Evolutionary conservation across 73 alveolate species (phyloP).

Genomic region (Urostyla sp.): DNA sequence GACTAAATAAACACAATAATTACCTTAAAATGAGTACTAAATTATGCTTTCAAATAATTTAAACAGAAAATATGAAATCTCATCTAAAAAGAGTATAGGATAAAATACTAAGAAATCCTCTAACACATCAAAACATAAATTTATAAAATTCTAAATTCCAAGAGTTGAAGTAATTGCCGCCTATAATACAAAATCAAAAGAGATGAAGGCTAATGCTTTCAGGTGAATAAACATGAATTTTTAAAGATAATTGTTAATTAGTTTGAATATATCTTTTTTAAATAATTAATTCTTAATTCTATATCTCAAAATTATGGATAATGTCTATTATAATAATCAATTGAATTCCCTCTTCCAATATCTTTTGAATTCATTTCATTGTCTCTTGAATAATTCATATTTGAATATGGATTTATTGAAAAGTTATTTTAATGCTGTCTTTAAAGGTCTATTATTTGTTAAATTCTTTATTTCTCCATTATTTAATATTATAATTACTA

Average conservation of each 20-base stretch:
- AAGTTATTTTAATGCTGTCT: not conserved
- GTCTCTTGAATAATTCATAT: not conserved
- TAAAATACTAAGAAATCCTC: too few relatives aligned
- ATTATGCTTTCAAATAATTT: too few relatives aligned
- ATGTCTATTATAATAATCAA: conserved; percentile 5
- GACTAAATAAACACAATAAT: too few relatives aligned
- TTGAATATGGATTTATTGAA: not conserved
- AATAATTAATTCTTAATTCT: too few relatives aligned
- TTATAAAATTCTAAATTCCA: not conserved
- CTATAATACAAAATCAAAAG: too few relatives aligned
- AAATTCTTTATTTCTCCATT: not conserved
- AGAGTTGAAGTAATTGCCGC: too few relatives aligned
- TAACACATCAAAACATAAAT: not conserved
- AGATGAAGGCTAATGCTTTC: too few relatives aligned
- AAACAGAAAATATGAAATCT: too few relatives aligned
- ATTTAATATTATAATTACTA: not conserved
- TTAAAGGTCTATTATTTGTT: not conserved
- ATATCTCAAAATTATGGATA: conserved; percentile 29
- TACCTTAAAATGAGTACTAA: too few relatives aligned
- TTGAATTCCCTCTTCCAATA: conserved; percentile 9
- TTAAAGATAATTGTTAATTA: not conserved
- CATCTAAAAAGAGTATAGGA: too few relatives aligned
- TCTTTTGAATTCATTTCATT: not conserved
- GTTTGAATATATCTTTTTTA: not conserved
- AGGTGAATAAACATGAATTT: too few relatives aligned